Percentiles rank a stretch among this genome's conserved stretches.
These are phyloP conservation scores for Zygotorulaspora florentina DNA, from an alignment of 805 yeast genomes.

Conservation along the genomic window DNA sequence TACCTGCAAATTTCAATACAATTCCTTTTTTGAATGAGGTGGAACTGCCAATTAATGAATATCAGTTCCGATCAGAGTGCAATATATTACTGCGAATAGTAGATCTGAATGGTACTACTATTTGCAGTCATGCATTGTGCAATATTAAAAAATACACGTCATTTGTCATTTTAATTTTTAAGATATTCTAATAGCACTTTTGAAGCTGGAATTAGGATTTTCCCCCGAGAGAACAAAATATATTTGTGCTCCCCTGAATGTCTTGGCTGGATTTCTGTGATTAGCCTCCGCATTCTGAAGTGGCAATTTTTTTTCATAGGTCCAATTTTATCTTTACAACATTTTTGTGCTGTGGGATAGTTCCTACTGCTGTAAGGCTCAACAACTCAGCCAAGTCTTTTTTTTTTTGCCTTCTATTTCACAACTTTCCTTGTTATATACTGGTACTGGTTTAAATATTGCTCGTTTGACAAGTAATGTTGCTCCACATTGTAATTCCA, in stretches of 20 bases:
- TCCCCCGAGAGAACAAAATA: conserved; percentile 36
- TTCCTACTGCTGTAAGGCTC: conserved; percentile 32
- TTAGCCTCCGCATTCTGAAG: conserved; percentile 27
- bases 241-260: conserved; percentile 40
- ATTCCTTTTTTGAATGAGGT: conserved; percentile 32
- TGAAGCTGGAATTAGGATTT: conserved; percentile 27
- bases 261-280: conserved; percentile 33
- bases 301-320: conserved; percentile 31
- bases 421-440: conserved; percentile 37
- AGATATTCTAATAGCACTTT: too few relatives aligned
- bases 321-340: conserved; percentile 32
- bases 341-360: conserved; percentile 35
- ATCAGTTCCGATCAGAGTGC: conserved; percentile 25
- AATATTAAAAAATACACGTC: conserved; percentile 39
- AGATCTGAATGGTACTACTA: conserved; percentile 33
- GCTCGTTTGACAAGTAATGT: conserved; percentile 44
- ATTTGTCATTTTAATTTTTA: conserved; percentile 42
- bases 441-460: conserved; percentile 39
- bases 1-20: conserved; percentile 35
- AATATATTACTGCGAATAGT: conserved; percentile 25
- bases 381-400: conserved; percentile 36
- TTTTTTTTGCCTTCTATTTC: conserved; percentile 38
- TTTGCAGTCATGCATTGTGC: conserved; percentile 34
- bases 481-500: conserved; percentile 37
- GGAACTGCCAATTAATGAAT: conserved; percentile 30